A percentile compares a stretch with the other conserved stretches of the same genome.
These are phyloP conservation scores for Paecilomyces sp. DNA, from an alignment of 2,329 filamentous ascomycete genomes.

Conservation along the genomic window DNA sequence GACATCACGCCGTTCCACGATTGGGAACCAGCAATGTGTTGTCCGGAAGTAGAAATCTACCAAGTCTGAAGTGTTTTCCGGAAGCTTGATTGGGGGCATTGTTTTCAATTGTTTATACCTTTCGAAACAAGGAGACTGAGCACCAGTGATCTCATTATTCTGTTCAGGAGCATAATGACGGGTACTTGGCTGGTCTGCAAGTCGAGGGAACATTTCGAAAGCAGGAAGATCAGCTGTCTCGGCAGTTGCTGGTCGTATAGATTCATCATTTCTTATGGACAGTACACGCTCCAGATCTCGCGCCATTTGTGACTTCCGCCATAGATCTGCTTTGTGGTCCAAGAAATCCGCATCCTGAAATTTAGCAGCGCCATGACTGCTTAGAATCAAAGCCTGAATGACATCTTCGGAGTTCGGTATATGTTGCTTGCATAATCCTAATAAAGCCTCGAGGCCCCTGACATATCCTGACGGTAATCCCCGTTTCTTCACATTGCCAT, in stretches of 20 bases:
- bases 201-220: background rate
- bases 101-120: constrained; percentile 23
- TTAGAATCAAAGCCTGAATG: constrained; percentile 40
- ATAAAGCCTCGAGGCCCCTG: constrained; percentile 1
- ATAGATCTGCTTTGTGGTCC: background rate
- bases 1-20: constrained; percentile 60
- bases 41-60: constrained; percentile 69
- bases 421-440: constrained; percentile 13
- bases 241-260: background rate
- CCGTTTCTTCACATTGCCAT: constrained; percentile 1
- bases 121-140: constrained; percentile 1
- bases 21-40: constrained; percentile 69
- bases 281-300: background rate
- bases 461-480: constrained; percentile 2
- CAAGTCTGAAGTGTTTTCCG: constrained; percentile 45
- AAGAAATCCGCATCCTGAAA: background rate
- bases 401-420: constrained; percentile 53
- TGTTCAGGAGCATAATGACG: background rate
- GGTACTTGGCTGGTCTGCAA: background rate
- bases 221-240: background rate
- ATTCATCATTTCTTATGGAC: background rate
- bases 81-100: constrained; percentile 41
- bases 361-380: background rate
- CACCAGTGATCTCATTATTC: background rate
- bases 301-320: background rate